Evolutionary conservation across 1,284 basidiomycete genomes (phyloP).

Genomic region (Trichosporon faecale): DNA sequence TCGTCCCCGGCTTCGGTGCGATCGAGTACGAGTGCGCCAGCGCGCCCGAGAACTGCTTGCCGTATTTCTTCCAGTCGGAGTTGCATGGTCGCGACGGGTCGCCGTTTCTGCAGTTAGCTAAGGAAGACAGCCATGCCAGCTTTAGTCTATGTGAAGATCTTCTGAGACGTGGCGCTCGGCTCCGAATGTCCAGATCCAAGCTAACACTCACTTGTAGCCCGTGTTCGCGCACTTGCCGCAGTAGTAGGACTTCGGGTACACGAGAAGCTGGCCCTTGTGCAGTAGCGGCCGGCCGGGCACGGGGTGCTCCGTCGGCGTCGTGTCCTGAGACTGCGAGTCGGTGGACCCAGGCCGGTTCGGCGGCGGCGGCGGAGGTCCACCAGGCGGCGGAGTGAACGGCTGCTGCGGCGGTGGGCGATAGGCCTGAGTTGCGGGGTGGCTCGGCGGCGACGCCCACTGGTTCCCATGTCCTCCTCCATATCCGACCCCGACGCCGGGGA

Average conservation of each 20-base stretch:
- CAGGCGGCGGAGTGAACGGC: neutral
- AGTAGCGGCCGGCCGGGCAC: slow-evolving; percentile 48
- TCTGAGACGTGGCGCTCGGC: neutral
- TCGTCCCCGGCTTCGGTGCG: slow-evolving; percentile 23
- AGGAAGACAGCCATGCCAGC: too few species aligned
- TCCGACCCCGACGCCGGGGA: slow-evolving; percentile 41
- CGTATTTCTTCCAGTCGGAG: slow-evolving; percentile 50
- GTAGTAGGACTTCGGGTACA: slow-evolving; percentile 44
- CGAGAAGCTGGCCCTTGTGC: slow-evolving; percentile 41
- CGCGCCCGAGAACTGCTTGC: slow-evolving; percentile 44
- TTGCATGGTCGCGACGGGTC: slow-evolving; percentile 42
- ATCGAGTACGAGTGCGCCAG: slow-evolving; percentile 43
- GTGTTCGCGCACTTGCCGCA: slow-evolving; percentile 51
- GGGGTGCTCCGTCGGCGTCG: slow-evolving; percentile 42
- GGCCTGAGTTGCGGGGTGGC: slow-evolving; percentile 15
- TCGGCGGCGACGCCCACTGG: slow-evolving; percentile 24
- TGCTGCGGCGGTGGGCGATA: slow-evolving; percentile 2
- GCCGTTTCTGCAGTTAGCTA: slow-evolving; percentile 15
- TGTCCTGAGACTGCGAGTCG: neutral
- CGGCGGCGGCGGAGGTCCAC: slow-evolving; percentile 20
- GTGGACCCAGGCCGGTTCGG: neutral
- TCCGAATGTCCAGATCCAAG: neutral
- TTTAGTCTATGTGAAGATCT: too few species aligned
- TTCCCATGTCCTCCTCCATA: slow-evolving; percentile 24
- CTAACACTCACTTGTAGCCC: slow-evolving; percentile 40